phyloP scores from a whole-genome alignment of 176 grass and related monocot species.

The Miscanthus lutarioriparius region DNA sequence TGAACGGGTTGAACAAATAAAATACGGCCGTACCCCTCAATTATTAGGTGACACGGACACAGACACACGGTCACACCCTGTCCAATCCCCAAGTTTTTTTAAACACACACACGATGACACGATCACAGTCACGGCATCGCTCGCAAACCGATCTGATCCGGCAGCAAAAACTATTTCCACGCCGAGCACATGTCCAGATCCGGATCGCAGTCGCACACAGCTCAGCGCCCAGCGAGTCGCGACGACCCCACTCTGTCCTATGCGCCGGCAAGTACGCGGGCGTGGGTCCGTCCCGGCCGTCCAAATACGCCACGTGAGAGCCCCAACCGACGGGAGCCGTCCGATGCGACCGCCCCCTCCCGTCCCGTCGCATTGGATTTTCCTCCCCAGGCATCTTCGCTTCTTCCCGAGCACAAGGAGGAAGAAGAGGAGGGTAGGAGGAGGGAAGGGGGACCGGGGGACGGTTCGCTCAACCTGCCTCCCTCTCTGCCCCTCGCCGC shows the following conservation, averaged over 20 bases:
- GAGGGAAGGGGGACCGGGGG: not conserved
- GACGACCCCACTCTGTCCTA: slow-evolving; percentile 1
- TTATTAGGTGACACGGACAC: not conserved
- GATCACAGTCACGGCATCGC: not conserved
- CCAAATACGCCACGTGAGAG: not conserved
- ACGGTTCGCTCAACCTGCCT: slow-evolving; percentile 23
- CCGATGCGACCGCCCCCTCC: not conserved
- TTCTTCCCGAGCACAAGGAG: not conserved
- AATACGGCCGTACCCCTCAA: not conserved
- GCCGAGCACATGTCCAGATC: slow-evolving; percentile 18
- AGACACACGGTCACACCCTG: not conserved
- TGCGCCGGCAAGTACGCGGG: not conserved
- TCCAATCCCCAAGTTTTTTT: not conserved
- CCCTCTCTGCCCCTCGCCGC: not conserved
- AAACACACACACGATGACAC: not conserved
- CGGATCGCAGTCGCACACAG: not conserved
- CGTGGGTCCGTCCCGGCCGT: slow-evolving; percentile 1
- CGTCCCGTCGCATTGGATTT: not conserved
- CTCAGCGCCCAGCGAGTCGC: slow-evolving; percentile 24
- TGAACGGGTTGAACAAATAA: too few species aligned
- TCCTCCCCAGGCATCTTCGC: not conserved
- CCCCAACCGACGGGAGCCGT: not conserved
- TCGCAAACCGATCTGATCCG: not conserved
- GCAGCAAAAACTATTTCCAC: not conserved
- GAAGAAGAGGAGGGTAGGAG: not conserved